Percentiles rank a stretch among this genome's conserved stretches.
Conservation (phyloP, 306 rosid species). For the Arachis stenosperma region DNA sequence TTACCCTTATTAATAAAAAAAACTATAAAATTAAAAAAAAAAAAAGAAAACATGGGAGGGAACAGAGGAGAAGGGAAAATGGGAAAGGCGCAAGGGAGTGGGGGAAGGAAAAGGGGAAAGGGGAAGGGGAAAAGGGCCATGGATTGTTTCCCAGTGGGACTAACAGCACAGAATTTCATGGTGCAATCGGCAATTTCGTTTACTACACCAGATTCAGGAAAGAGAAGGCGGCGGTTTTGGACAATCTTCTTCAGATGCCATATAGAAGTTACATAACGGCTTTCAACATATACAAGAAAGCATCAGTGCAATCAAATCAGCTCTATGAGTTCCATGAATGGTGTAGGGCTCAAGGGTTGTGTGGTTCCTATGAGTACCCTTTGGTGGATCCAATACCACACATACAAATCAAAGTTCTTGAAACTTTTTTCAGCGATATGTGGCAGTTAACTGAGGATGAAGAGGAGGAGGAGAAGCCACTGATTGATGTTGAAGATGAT, state of each 20-base stretch:
- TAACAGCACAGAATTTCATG: slow-evolving; percentile 42
- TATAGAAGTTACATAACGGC: slow-evolving; percentile 52
- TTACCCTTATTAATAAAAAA: no score
- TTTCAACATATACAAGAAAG: slow-evolving; percentile 65
- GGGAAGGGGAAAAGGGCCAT: slow-evolving; percentile 41
- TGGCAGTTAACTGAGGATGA: slow-evolving; percentile 65
- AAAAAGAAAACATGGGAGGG: no score
- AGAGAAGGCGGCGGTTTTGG: slow-evolving; percentile 55
- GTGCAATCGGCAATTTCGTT: slow-evolving; percentile 56
- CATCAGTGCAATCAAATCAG: slow-evolving; percentile 57
- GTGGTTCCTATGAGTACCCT: slow-evolving; percentile 66
- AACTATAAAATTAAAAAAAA: no score
- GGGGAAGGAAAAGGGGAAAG: no score
- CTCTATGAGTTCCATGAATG: slow-evolving; percentile 65
- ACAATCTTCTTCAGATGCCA: slow-evolving; percentile 69
- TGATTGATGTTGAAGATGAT: slow-evolving; percentile 48
- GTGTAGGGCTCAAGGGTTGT: slow-evolving; percentile 57
- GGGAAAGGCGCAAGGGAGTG: no score
- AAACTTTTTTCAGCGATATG: slow-evolving; percentile 59
- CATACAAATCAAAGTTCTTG: slow-evolving; percentile 59
- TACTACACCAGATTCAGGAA: slow-evolving; percentile 49
- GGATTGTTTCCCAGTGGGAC: slow-evolving; percentile 61
- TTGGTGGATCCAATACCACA: slow-evolving; percentile 59
- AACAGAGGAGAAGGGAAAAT: no score
- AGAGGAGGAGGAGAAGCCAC: slow-evolving; percentile 55